Base-by-base conservation (phyloP, 345 rosid species). In the Combretum micranthum region DNA sequence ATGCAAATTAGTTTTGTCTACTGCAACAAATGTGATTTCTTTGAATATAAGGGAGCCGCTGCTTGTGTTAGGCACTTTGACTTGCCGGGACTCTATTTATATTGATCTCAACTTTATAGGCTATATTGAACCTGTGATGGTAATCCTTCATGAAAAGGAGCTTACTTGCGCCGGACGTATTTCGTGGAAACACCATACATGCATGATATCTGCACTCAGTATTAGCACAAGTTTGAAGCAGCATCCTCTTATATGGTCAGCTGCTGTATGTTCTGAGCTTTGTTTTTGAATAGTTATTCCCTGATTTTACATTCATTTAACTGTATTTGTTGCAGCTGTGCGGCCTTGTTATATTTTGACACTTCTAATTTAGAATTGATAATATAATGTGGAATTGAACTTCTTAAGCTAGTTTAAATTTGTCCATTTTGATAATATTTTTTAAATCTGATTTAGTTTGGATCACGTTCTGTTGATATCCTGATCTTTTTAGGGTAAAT, bases 191-290 rank as follows among this genome's bases (percentile, higher is more conserved):
- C 87, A 85, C 70, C 99, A 93, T 62, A 89, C 99, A 62, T 85
- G 97, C 83, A 77, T 70, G 86, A 75, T 93, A 68, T 87, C 99
- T 73, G 97, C 97, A 17, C 83, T 93, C 69, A 93, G 97, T 73
- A 89, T 93, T 71, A 93, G 89, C 73, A 83, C 97, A 52, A 83
- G 94, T 47, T 72, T 82, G 75, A 89, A 89, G 82, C 97, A 87
- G 71, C 96, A 91, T 64, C 96, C 99, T 20, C 89, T 93, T 70
- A 89, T 93, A 79, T 93, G 97, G 97, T 89, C 99, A 69, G 84
- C 88, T 61, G 61, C 56, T 77, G 99, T 93, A 87, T 66, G 93
- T 78, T 81, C 62, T 57, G 64, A 58, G 63, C 66, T 66, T 57
- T 61, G 57, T 55, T 44, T 18, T 50, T 25, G 13, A n/a, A 48